These are phyloP conservation scores for Ganoderma leucocontextum DNA, from an alignment of 1,284 basidiomycete genomes.

Conservation along the genomic window DNA sequence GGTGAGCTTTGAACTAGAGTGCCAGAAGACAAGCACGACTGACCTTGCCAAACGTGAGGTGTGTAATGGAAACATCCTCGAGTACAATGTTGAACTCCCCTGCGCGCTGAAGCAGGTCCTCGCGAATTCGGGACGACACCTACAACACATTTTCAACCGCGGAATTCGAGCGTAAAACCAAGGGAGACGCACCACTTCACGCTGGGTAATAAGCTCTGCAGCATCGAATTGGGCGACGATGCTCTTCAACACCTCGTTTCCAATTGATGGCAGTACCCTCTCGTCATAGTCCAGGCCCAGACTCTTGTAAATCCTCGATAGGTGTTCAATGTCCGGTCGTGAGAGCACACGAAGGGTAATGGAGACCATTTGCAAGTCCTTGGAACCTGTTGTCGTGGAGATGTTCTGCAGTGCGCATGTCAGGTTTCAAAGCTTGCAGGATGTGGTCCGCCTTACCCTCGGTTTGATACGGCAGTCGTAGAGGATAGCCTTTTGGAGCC, in stretches of 20 bases:
- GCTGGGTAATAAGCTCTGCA: slow-evolving; percentile 93
- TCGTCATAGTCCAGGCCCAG: slow-evolving; percentile 98
- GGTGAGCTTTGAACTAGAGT: slow-evolving; percentile 36
- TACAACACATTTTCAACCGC: slow-evolving; percentile 37
- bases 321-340: slow-evolving; percentile 88
- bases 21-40: slow-evolving; percentile 27
- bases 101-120: slow-evolving; percentile 92
- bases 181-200: slow-evolving; percentile 67
- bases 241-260: slow-evolving; percentile 97
- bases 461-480: slow-evolving; percentile 99
- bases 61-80: slow-evolving; percentile 97
- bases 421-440: neutral
- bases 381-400: slow-evolving; percentile 95
- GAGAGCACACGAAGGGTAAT: slow-evolving; percentile 97
- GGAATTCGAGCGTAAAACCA: neutral
- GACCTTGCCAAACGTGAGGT: slow-evolving; percentile 84
- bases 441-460: slow-evolving; percentile 59
- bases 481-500: slow-evolving; percentile 95
- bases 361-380: slow-evolving; percentile 98
- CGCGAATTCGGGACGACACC: slow-evolving; percentile 94
- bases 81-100: slow-evolving; percentile 96
- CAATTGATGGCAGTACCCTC: slow-evolving; percentile 91
- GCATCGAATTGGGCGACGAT: slow-evolving; percentile 99
- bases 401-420: slow-evolving; percentile 74
- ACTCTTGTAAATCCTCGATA: slow-evolving; percentile 94